A percentile compares a stretch with the other conserved stretches of the same genome.
phyloP scores from a whole-genome alignment of 2,329 filamentous ascomycete genomes.

The Beauveria brongniartii region DNA sequence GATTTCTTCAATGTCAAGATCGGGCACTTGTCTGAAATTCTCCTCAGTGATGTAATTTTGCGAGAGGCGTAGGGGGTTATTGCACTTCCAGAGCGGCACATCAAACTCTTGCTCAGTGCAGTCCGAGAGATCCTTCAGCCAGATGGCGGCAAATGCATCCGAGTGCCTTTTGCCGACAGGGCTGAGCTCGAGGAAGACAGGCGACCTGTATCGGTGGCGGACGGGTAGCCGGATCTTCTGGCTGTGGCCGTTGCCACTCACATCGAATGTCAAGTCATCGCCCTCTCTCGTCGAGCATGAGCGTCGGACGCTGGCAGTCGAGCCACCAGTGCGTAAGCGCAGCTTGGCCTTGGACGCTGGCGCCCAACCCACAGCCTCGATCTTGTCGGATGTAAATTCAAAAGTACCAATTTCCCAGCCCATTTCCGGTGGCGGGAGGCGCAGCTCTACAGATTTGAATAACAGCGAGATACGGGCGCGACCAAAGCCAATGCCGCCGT shows the following conservation, averaged over 20 bases:
- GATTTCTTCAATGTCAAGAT: constrained; percentile 69
- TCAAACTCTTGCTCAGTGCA: constrained; percentile 70
- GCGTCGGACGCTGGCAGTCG: constrained; percentile 60
- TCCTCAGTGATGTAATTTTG: constrained; percentile 88
- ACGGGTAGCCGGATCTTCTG: constrained; percentile 68
- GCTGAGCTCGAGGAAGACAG: constrained; percentile 82
- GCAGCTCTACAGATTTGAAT: constrained; percentile 82
- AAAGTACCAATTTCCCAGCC: constrained; percentile 96
- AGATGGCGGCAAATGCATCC: constrained; percentile 71
- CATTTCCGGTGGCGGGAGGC: constrained; percentile 73
- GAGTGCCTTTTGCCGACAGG: constrained; percentile 58
- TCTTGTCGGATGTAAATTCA: constrained; percentile 66
- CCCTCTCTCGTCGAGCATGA: constrained; percentile 54
- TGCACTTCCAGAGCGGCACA: constrained; percentile 84
- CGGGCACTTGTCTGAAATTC: constrained; percentile 61
- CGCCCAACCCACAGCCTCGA: constrained; percentile 56
- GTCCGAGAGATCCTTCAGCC: constrained; percentile 80
- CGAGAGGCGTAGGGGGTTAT: constrained; percentile 64
- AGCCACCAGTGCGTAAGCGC: constrained; percentile 75
- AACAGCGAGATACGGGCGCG: constrained; percentile 81
- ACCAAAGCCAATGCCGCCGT: constrained; percentile 88
- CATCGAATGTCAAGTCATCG: constrained; percentile 41
- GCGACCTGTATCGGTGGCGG: constrained; percentile 81
- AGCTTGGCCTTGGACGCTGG: constrained; percentile 64
- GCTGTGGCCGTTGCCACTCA: constrained; percentile 33